Evolutionary conservation across 2,329 filamentous ascomycete genomes (phyloP).

Genomic region (Decorospora gaudefroyi): DNA sequence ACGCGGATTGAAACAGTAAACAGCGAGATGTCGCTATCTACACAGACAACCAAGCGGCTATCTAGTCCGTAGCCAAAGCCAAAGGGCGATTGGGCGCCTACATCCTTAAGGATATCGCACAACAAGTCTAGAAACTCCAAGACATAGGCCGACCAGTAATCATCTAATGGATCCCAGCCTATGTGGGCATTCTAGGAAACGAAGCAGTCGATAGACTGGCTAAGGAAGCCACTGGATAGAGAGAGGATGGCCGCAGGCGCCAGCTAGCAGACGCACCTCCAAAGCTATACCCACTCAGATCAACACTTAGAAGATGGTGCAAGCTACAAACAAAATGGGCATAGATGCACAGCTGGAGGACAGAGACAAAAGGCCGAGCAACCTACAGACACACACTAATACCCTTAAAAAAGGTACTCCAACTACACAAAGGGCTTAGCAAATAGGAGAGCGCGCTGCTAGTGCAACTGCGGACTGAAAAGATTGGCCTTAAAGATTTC

Average conservation of each 20-base stretch:
- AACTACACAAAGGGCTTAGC: slow-evolving; percentile 20
- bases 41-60: slow-evolving; percentile 25
- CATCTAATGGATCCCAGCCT: slow-evolving; percentile 15
- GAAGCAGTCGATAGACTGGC: too few species aligned
- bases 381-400: slow-evolving; percentile 11
- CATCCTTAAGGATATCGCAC: slow-evolving; percentile 21
- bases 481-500: slow-evolving; percentile 23
- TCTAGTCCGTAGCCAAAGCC: slow-evolving; percentile 17
- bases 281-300: too few species aligned
- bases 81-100: slow-evolving; percentile 20
- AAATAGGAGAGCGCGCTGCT: slow-evolving; percentile 21
- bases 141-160: slow-evolving; percentile 12
- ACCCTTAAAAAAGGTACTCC: slow-evolving; percentile 18
- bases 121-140: slow-evolving; percentile 15
- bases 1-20: slow-evolving; percentile 13
- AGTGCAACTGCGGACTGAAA: slow-evolving; percentile 20
- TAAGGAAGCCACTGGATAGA: too few species aligned
- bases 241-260: too few species aligned
- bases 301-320: too few species aligned
- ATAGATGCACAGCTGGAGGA: slow-evolving; percentile 9
- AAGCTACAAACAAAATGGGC: too few species aligned
- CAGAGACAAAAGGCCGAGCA: slow-evolving; percentile 13
- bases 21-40: slow-evolving; percentile 18
- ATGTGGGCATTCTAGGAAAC: slow-evolving; percentile 9
- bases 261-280: too few species aligned